Evolutionary conservation across 148 eudicot species (phyloP).

Genomic region (Vaccinium vitisidaea): DNA sequence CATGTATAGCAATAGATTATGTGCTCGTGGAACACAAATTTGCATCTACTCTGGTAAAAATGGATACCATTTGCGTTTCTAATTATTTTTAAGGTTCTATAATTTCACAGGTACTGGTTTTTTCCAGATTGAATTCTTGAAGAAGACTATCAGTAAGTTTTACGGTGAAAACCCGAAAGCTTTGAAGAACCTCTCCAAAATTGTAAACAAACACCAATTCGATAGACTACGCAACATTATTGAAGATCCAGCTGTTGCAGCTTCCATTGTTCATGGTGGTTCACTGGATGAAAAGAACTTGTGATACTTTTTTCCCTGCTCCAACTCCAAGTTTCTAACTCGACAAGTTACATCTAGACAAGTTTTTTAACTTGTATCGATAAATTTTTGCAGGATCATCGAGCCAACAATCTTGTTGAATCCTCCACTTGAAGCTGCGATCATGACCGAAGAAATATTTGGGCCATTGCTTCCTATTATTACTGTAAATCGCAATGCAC

Average conservation of each 20-base stretch:
- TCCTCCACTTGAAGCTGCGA: conserved; percentile 79
- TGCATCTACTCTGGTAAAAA: conserved; percentile 60
- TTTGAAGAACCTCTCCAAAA: conserved; percentile 52
- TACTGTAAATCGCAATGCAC: conserved; percentile 46
- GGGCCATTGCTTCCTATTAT: conserved; percentile 95
- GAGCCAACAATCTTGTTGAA: conserved; percentile 87
- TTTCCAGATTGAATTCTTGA: conserved; percentile 60
- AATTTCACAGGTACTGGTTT: neutral
- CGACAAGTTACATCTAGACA: neutral
- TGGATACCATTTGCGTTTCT: neutral
- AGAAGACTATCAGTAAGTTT: conserved; percentile 39
- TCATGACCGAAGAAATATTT: conserved; percentile 94
- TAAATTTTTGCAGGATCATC: conserved; percentile 48
- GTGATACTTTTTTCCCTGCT: conserved; percentile 29
- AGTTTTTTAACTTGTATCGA: neutral
- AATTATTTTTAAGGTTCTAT: neutral
- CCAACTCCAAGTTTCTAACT: neutral
- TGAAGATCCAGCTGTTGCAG: conserved; percentile 65
- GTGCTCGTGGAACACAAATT: conserved; percentile 71
- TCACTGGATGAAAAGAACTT: conserved; percentile 50
- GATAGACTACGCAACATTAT: conserved; percentile 59
- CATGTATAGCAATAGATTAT: conserved; percentile 81
- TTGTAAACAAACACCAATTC: conserved; percentile 70
- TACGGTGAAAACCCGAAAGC: conserved; percentile 55
- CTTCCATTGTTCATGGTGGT: conserved; percentile 78